Evolutionary conservation across 2,329 filamentous ascomycete species (phyloP), one percentile per base, ranked within the genome.

Genomic region (Pseudomassariella vexata): DNA sequence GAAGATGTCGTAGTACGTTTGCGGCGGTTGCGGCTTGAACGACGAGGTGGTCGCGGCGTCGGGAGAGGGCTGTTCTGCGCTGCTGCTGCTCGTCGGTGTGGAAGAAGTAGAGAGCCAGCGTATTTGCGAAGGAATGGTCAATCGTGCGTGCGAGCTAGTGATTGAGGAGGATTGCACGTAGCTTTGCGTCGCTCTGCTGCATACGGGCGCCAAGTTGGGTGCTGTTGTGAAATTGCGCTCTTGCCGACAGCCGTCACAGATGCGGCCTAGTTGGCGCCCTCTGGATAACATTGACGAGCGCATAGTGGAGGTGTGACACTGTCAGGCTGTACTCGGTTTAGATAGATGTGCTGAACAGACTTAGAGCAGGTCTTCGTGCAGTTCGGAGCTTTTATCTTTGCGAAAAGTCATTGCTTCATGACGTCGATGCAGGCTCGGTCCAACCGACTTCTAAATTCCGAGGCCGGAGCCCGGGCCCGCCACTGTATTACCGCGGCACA

Each of bases 1-100:
- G 68, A 98, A 98, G 62, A 96, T 77, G 35, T 81, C 76, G 71
- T 95, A 96, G 69, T 90, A 77, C 34, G 81, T 86, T 42, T 62
- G 47, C 4, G 55, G 50, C 0, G 19, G 19, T 21, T 24, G 15
- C 16, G n/a, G 30, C 11, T 32, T 11, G 35, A n/a, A 23, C 5
- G 9, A 11, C 19, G 18, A 12, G 25, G 7, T 11, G 3, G 28
- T 7, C 14, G 32, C 5, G 21, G 10, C 2, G 34, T 5, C 16
- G 37, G 16, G 2, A 32, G n/a, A 5, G 16, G 10, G 6, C 22
- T 6, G 18, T 18, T 14, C 11, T 15, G 24, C 12, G 35, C 30
- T 16, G 25, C 17, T 10, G 20, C 30, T 9, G 25, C 7, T 10
- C 22, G 17, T 4, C 12, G 16, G 5, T 14, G 26, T 10, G 19